Percentiles rank a stretch among this genome's conserved stretches.
phyloP scores from a whole-genome alignment of 2,329 filamentous ascomycete species.

The Pleomassaria siparia region DNA sequence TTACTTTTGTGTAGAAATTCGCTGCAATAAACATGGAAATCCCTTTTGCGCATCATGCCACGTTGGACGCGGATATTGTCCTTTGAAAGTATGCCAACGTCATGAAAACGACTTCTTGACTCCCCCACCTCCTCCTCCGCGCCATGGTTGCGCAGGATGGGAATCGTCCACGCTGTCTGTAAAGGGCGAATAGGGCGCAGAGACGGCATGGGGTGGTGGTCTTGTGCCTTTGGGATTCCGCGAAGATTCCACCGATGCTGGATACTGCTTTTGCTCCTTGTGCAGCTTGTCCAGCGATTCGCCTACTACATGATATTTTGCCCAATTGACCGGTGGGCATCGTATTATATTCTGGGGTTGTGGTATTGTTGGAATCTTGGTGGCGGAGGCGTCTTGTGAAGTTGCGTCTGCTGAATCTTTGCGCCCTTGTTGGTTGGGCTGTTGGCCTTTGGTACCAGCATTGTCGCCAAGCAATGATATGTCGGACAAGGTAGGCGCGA shows the following conservation, averaged over 20 bases:
- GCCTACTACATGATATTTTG: slow-evolving; percentile 88
- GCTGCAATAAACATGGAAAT: neutral
- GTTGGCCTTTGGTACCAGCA: slow-evolving; percentile 14
- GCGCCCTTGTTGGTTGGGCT: slow-evolving; percentile 19
- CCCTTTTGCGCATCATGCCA: neutral
- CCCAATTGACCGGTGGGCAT: slow-evolving; percentile 90
- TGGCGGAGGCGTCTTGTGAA: slow-evolving; percentile 8
- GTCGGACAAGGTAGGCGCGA: slow-evolving; percentile 41
- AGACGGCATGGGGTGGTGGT: slow-evolving; percentile 55
- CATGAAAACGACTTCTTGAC: slow-evolving; percentile 37
- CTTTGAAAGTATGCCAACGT: neutral
- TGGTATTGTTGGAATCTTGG: slow-evolving; percentile 67
- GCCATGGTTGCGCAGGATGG: slow-evolving; percentile 25
- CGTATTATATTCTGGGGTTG: slow-evolving; percentile 79
- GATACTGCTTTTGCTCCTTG: slow-evolving; percentile 67
- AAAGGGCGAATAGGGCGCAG: slow-evolving; percentile 63
- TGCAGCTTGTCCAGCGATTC: slow-evolving; percentile 83
- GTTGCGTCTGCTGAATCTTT: slow-evolving; percentile 32
- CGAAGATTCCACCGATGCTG: slow-evolving; percentile 43
- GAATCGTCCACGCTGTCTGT: slow-evolving; percentile 50
- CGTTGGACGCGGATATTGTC: neutral
- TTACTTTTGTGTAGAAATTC: slow-evolving; percentile 18
- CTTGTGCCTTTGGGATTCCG: slow-evolving; percentile 37
- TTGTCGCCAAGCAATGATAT: slow-evolving; percentile 29
- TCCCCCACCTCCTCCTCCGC: too few relatives aligned